phyloP scores from a whole-genome alignment of 148 eudicot genomes.

The Rhododendron mucronatum region DNA sequence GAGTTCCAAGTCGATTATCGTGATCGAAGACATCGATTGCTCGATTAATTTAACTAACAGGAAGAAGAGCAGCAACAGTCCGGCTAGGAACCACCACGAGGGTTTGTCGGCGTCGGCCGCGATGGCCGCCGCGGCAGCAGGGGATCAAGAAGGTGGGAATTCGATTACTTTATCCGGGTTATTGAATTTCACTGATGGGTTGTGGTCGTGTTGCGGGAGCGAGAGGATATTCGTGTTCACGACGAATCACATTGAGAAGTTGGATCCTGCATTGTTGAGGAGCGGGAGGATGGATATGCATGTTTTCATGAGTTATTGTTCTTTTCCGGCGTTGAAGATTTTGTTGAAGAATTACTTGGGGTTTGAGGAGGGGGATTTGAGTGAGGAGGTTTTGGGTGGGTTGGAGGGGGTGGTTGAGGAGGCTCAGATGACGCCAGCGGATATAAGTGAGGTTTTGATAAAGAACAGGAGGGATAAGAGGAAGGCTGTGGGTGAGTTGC shows the following conservation, averaged over 20 bases:
- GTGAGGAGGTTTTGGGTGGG: slow-evolving; percentile 15
- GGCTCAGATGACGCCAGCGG: slow-evolving; percentile 89
- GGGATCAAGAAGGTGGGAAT: slow-evolving; percentile 25
- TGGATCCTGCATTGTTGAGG: slow-evolving; percentile 85
- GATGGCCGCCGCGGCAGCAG: neutral
- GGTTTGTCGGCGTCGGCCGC: neutral
- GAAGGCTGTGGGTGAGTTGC: slow-evolving; percentile 48
- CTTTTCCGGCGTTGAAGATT: slow-evolving; percentile 49
- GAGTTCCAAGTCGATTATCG: slow-evolving; percentile 81
- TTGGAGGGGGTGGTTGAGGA: slow-evolving; percentile 36
- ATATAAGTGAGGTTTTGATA: slow-evolving; percentile 77
- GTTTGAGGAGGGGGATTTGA: slow-evolving; percentile 32
- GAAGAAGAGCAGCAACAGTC: slow-evolving; percentile 11
- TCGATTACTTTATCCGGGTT: slow-evolving; percentile 77
- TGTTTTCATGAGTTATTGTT: slow-evolving; percentile 67
- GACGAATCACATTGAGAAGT: slow-evolving; percentile 78
- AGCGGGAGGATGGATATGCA: slow-evolving; percentile 99
- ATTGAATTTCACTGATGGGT: slow-evolving; percentile 83
- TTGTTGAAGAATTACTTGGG: slow-evolving; percentile 67
- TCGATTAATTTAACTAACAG: slow-evolving; percentile 57
- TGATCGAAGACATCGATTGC: slow-evolving; percentile 92
- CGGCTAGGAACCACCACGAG: neutral
- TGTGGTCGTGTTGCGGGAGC: slow-evolving; percentile 98
- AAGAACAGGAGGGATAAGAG: slow-evolving; percentile 53
- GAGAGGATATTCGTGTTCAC: slow-evolving; percentile 91